phyloP scores from a whole-genome alignment of 1,284 basidiomycete species.

The Sphaerobolus stellatus region DNA sequence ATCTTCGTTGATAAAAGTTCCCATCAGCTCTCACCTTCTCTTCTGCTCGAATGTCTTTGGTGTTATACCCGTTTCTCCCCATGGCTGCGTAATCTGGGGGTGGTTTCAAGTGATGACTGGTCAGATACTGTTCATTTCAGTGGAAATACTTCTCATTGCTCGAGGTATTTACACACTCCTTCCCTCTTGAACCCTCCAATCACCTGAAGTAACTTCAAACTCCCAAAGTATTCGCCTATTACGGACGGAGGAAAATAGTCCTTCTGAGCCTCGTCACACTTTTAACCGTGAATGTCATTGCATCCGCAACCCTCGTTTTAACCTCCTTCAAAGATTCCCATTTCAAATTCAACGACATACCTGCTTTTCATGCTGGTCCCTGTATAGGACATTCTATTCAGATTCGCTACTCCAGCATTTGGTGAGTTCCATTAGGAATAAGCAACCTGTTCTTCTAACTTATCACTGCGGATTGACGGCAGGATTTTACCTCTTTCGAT shows the following conservation, averaged over 20 bases:
- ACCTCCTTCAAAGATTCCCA: not conserved
- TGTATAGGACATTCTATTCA: not conserved
- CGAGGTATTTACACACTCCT: not conserved
- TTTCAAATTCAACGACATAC: not conserved
- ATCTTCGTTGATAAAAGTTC: not conserved
- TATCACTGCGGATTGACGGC: not conserved
- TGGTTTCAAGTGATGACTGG: slow-evolving; percentile 7
- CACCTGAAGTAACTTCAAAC: not conserved
- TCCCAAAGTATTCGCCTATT: slow-evolving; percentile 3
- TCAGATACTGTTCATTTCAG: slow-evolving; percentile 2
- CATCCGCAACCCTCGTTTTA: not conserved
- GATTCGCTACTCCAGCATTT: not conserved
- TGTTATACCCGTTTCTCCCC: not conserved
- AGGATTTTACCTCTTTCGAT: slow-evolving; percentile 4
- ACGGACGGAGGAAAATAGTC: not conserved
- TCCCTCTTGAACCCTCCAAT: not conserved
- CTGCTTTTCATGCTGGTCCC: not conserved
- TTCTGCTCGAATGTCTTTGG: slow-evolving; percentile 7
- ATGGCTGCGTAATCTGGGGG: not conserved
- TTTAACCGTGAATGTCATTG: not conserved
- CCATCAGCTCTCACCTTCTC: not conserved
- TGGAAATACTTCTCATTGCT: slow-evolving; percentile 2
- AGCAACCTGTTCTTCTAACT: not conserved
- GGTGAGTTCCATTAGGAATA: not conserved
- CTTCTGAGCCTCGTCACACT: not conserved